Evolutionary conservation across 2,329 filamentous ascomycete species (phyloP).

Genomic region (Fonsecaea pedrosoi): DNA sequence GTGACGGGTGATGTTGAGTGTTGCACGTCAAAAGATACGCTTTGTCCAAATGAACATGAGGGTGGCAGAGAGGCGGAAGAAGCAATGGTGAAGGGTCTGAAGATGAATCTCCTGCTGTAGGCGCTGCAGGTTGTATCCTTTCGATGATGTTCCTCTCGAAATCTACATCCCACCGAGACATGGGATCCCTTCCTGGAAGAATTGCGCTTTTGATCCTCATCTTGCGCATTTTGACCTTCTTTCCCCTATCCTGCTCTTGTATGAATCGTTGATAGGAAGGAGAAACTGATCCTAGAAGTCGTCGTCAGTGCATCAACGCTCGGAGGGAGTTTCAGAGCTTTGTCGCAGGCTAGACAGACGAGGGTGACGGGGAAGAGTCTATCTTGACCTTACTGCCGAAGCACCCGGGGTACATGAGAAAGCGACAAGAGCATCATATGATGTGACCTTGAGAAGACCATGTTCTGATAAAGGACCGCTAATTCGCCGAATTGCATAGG

Average conservation of each 20-base stretch:
- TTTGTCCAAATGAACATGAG: constrained; percentile 73
- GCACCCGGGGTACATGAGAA: not conserved
- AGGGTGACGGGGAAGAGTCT: not conserved
- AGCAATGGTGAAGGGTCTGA: constrained; percentile 40
- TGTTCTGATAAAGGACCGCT: not conserved
- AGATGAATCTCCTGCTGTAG: not conserved
- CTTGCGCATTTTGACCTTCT: not conserved
- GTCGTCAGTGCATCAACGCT: not conserved
- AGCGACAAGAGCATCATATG: not conserved
- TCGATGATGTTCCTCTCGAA: constrained; percentile 30
- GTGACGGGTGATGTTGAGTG: constrained; percentile 27
- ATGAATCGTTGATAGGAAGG: not conserved
- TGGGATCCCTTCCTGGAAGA: constrained; percentile 32
- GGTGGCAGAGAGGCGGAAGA: constrained; percentile 69
- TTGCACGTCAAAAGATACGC: constrained; percentile 48
- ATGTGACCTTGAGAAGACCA: not conserved
- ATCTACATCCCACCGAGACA: constrained; percentile 33
- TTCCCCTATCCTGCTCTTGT: not conserved
- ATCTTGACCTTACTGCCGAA: constrained; percentile 3
- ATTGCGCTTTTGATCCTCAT: constrained; percentile 37
- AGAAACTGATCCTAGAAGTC: not conserved
- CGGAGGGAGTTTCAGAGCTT: not conserved
- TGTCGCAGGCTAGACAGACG: not conserved
- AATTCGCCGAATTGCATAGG: not conserved
- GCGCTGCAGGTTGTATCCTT: constrained; percentile 29